A percentile compares a stretch with the other conserved stretches of the same genome.
Conservation (phyloP, 2,329 filamentous ascomycete genomes). For the Ceratocystis huliohia region DNA sequence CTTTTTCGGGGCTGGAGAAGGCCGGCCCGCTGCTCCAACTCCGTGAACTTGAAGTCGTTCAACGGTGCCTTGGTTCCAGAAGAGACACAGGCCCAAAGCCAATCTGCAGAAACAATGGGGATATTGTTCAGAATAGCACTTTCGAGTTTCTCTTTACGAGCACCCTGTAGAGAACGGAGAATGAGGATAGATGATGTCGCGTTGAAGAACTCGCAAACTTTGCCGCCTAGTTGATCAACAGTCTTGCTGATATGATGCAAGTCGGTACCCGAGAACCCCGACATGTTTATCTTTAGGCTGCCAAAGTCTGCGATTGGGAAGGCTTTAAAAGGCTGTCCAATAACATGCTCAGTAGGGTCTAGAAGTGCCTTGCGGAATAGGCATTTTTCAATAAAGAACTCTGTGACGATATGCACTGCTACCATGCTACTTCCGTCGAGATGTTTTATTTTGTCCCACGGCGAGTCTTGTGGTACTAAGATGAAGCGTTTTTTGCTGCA, state of each 20-base stretch:
- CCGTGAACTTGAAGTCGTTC: constrained; percentile 14
- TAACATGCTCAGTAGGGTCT: constrained; percentile 54
- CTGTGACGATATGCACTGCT: constrained; percentile 47
- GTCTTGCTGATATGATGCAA: constrained; percentile 71
- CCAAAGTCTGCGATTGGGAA: constrained; percentile 60
- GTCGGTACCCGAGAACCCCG: constrained; percentile 73
- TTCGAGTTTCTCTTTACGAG: constrained; percentile 63
- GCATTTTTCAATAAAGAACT: constrained; percentile 89
- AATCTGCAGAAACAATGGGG: constrained; percentile 66
- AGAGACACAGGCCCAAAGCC: constrained; percentile 73
- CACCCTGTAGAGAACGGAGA: constrained; percentile 45
- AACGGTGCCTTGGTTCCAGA: neutral
- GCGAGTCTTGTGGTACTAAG: constrained; percentile 38
- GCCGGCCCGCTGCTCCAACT: constrained; percentile 19
- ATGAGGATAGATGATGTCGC: constrained; percentile 62
- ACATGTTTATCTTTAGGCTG: constrained; percentile 61
- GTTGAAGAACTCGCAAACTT: constrained; percentile 66
- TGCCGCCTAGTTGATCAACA: constrained; percentile 63
- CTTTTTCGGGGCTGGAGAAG: constrained; percentile 23
- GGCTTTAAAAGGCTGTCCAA: constrained; percentile 62
- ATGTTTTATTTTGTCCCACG: neutral
- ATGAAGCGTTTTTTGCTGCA: constrained; percentile 29
- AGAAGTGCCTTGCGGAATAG: constrained; percentile 62
- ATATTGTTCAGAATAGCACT: constrained; percentile 64
- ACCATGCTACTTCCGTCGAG: constrained; percentile 2